These are phyloP conservation scores for Wickerhamomyces kurtzmanii DNA, from an alignment of 805 yeast genomes.

Conservation along the genomic window DNA sequence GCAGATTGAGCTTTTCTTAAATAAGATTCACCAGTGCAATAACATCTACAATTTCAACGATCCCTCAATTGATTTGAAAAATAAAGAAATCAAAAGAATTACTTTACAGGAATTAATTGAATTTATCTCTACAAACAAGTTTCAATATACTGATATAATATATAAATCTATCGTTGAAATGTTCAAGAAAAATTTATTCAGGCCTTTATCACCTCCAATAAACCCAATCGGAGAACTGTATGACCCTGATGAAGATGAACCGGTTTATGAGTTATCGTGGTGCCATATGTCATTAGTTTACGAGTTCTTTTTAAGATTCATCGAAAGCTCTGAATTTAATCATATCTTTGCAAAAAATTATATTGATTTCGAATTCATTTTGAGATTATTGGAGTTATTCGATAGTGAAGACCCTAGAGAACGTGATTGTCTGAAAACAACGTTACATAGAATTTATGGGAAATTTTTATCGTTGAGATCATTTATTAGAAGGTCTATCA, in stretches of 20 bases:
- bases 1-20: conserved; percentile 68
- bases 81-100: conserved; percentile 83
- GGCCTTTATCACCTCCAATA: conserved; percentile 97
- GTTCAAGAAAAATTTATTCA: conserved; percentile 82
- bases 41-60: conserved; percentile 90
- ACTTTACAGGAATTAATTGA: conserved; percentile 86
- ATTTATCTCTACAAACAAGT: conserved; percentile 73
- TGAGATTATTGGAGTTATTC: conserved; percentile 75
- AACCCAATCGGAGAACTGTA: conserved; percentile 93
- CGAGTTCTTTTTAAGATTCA: conserved; percentile 86
- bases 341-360: conserved; percentile 89
- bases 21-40: conserved; percentile 90
- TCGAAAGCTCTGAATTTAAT: conserved; percentile 91
- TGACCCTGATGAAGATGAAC: conserved; percentile 99
- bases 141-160: conserved; percentile 84
- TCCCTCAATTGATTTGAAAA: conserved; percentile 84
- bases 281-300: conserved; percentile 97
- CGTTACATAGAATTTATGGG: conserved; percentile 92
- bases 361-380: conserved; percentile 85
- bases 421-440: conserved; percentile 90
- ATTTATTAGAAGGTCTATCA: conserved; percentile 84
- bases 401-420: conserved; percentile 97
- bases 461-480: conserved; percentile 85
- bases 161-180: conserved; percentile 79
- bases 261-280: conserved; percentile 94